Evolutionary conservation across 352 stramenopile species (phyloP), one percentile per base, ranked within the genome.

Genomic region (Globisporangium takayamanum): DNA sequence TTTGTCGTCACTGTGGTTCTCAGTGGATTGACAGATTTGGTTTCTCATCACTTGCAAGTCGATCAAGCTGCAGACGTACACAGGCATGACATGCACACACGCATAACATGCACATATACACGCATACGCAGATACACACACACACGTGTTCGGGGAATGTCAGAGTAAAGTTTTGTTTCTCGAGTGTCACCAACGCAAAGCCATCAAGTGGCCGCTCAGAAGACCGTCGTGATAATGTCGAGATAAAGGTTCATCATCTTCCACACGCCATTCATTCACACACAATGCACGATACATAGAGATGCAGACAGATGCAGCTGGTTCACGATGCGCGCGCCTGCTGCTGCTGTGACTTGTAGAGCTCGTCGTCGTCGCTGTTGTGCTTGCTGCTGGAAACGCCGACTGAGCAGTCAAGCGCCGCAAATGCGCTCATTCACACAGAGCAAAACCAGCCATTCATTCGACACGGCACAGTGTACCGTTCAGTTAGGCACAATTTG

Each of bases 191-290:
- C 84, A 94, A 65, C 60, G 80, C 72, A 47, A 49, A 68, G 58
- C 64, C 48, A 64, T 57, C 66, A 39, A 50, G 54, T 72, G 57
- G 53, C 47, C 53, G 67, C 81, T 94, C 81, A 94, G 84, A 91
- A 87, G 84, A 94, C 84, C 84, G 84, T 94, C 84, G 81, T 94
- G 84, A 93, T 85, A 89, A 83, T 72, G 69, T 91, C 76, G 81
- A 92, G 82, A 88, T 85, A 83, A 81, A 71, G 71, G 72, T 78
- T 94, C 84, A 94, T 91, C 76, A 87, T 88, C 70, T 80, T 93
- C 74, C 80, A 65, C 68, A 78, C 60, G 58, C 51, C 22, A 49
- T 33, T 7, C 30, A 60, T 8, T 54, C 50, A 63, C 36, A 59
- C 20, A 30, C 61, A 25, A 68, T 12, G 53, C 33, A 63, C 7